Percentiles rank a stretch among this genome's conserved stretches.
phyloP scores from a whole-genome alignment of 208 protist genomes.

The Acanthamoeba lenticulata region DNA sequence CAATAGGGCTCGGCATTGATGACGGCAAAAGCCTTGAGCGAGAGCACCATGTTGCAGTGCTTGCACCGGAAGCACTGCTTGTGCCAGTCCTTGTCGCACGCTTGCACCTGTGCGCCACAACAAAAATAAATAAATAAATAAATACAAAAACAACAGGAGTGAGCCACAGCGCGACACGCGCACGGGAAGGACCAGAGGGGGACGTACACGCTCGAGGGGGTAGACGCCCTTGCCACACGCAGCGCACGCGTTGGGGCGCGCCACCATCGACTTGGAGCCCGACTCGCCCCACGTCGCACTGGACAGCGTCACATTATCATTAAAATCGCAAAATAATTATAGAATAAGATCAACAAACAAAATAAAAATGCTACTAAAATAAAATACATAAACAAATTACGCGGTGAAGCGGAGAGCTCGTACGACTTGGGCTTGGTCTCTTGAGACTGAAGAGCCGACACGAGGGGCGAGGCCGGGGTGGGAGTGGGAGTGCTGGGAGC shows the following conservation, averaged over 20 bases:
- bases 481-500: neutral
- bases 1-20: neutral
- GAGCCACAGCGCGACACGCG: no score
- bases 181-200: neutral
- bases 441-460: neutral
- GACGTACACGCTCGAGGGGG: neutral
- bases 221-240: neutral
- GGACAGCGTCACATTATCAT: neutral
- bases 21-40: neutral
- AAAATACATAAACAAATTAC: neutral
- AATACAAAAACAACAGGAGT: no score
- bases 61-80: conserved; percentile 17
- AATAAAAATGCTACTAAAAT: neutral
- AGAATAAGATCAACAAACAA: neutral
- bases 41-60: conserved; percentile 32
- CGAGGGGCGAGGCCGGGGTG: neutral
- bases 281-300: neutral
- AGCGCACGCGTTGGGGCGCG: neutral
- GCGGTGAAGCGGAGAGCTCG: neutral
- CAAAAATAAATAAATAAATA: neutral
- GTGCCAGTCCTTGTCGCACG: conserved; percentile 29
- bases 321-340: neutral
- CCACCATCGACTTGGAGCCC: neutral
- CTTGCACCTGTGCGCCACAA: neutral
- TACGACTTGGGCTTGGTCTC: neutral